Evolutionary conservation across 2,329 filamentous ascomycete species (phyloP), one percentile per base, ranked within the genome.

Genomic region (Talaromyces sp.): DNA sequence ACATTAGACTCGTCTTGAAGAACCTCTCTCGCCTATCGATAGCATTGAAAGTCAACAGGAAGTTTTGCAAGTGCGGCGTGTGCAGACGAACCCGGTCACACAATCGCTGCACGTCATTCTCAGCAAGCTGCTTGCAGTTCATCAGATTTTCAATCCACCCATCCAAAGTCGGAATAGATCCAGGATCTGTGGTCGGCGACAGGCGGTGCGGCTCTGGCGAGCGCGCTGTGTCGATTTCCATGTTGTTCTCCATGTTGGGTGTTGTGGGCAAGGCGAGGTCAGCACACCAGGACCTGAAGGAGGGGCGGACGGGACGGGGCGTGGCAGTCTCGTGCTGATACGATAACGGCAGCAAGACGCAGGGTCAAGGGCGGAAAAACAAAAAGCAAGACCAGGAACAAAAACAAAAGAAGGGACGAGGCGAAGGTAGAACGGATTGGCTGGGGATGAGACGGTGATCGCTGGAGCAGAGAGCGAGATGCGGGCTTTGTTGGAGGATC

Each of bases 81-180:
- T 32, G 26, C 29, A 65, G 66, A 77, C 86, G 72, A 80, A 96
- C 93, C 89, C 97, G 96, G 76, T 98, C 95, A 82, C 95, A 99
- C 73, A 99, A 86, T 77, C 93, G 89, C 81, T 96, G 91, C 64
- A 99, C 95, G 75, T 99, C 95, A 66, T 86, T 83, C 82, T 99
- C 95, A 64, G 90, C 87, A 77, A 99, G 84, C 84, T 98, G 95
- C 83, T 99, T 99, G 89, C 95, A 99, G 74, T 81, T 87, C 93
- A 99, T 98, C 79, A 99, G 83, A 81, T 85, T 93, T 84, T 97
- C 93, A 75, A 99, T 98, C 95, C 95, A 99, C 73, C 93, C 92
- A 76, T 99, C 95, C 65, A 99, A 84, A 63, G 91, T 96, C 64
- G 90, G 87, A 81, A 96, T 95, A 68, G 92, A 91, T 63, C 93